A percentile compares a stretch with the other conserved stretches of the same genome.
phyloP scores from a whole-genome alignment of 2,329 filamentous ascomycete genomes.

The Aspergillus jensenii region DNA sequence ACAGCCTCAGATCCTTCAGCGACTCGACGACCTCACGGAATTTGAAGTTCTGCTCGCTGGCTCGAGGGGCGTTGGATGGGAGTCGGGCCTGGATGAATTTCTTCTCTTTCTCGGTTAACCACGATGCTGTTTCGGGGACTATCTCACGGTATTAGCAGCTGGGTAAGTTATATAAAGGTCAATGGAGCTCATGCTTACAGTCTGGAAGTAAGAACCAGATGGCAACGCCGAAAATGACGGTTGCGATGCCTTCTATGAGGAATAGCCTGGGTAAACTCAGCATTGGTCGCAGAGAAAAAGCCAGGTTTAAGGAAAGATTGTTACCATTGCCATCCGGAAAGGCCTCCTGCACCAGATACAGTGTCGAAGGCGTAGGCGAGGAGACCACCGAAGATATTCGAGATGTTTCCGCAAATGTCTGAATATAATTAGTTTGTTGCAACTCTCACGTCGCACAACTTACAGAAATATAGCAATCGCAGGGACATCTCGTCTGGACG shows the following conservation, averaged over 20 bases:
- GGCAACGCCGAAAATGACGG: conserved; percentile 18
- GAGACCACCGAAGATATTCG: conserved; percentile 43
- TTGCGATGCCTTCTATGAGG: conserved; percentile 23
- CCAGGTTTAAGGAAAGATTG: not conserved
- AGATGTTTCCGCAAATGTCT: conserved; percentile 45
- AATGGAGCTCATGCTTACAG: conserved; percentile 32
- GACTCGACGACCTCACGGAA: conserved; percentile 40
- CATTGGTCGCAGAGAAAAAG: not conserved
- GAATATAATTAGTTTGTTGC: not conserved
- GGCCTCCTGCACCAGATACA: conserved; percentile 35
- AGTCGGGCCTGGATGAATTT: conserved; percentile 50
- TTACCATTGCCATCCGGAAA: conserved; percentile 31
- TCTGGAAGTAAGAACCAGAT: conserved; percentile 48
- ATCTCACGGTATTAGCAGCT: not conserved
- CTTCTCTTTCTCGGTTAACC: conserved; percentile 49
- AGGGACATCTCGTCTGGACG: conserved; percentile 46
- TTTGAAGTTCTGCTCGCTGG: conserved; percentile 42
- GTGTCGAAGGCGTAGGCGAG: conserved; percentile 47
- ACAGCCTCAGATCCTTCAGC: conserved; percentile 43
- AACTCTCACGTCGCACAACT: conserved; percentile 20
- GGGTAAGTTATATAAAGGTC: not conserved
- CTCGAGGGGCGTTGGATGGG: conserved; percentile 43
- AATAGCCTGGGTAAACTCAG: conserved; percentile 18
- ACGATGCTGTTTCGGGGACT: conserved; percentile 47
- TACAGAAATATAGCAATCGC: conserved; percentile 49